Evolutionary conservation across 345 rosid genomes (phyloP), one percentile per base, ranked within the genome.

Genomic region (Hypericum perforatum): DNA sequence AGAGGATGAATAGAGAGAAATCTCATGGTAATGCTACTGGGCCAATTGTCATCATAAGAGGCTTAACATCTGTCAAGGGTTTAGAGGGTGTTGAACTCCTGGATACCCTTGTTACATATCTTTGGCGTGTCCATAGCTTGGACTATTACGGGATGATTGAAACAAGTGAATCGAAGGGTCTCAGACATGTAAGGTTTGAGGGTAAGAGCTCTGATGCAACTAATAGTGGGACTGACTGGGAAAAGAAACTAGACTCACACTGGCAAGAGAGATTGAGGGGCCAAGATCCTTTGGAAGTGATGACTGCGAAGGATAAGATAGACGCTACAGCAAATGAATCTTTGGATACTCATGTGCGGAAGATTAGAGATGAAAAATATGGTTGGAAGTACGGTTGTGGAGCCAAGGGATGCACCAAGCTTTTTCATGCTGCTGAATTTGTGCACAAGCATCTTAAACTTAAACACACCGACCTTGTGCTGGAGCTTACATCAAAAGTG

Each of bases 331-430:
- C 97, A 45, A 66, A 60, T 54, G 95, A 94, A 63, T 72, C 62
- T 32, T 37, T 94, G 64, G 99, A 94, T 77, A 97, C 99, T 41
- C 81, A 56, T 79, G 94, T 94, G 57, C 81, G 99, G 49, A 94
- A 94, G 74, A 94, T 94, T 41, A 80, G 99, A 72, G 99, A 94
- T 86, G 99, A 94, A 64, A 94, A 89, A 68, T 94, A 94, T 72
- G 99, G 99, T n/a, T 94, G 99, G 97, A 94, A 94, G 73, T 94
- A 82, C 75, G 99, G 99, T 46, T 94, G 99, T 76, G 99, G 99
- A 62, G 97, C 99, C 45, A 94, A 89, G 71, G 97, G 99, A 39
- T 94, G 99, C 75, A 94, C 99, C 16, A 94, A 94, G 67, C 99
- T 94, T 53, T 94, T 94, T 76, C 99, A 94, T 64, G 99, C 99